These are phyloP conservation scores for Vachellia collinsii DNA, from an alignment of 306 rosid species.

Conservation along the genomic window DNA sequence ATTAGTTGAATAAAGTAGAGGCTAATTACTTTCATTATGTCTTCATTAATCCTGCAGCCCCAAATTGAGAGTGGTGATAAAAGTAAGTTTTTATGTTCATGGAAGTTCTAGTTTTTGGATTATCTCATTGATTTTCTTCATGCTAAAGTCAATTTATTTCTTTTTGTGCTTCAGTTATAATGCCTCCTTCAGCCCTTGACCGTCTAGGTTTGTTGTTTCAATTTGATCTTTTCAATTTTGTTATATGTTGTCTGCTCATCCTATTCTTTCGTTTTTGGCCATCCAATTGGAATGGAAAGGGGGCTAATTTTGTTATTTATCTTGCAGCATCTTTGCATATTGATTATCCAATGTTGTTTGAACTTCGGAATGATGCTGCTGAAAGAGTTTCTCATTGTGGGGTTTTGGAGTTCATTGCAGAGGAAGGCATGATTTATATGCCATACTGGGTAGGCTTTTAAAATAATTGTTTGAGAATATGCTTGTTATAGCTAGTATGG, in stretches of 20 bases:
- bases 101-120: conserved; percentile 30
- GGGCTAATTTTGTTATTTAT: conserved; percentile 37
- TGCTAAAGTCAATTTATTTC: conserved; percentile 33
- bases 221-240: conserved; percentile 14
- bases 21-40: conserved; percentile 34
- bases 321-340: conserved; percentile 91
- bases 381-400: conserved; percentile 96
- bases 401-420: conserved; percentile 96
- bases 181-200: conserved; percentile 99
- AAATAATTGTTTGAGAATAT: conserved; percentile 27
- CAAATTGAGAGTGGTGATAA: conserved; percentile 96
- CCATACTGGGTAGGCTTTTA: conserved; percentile 90
- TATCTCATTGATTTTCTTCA: conserved; percentile 9
- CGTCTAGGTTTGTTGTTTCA: conserved; percentile 83
- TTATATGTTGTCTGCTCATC: neutral
- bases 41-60: conserved; percentile 64
- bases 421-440: conserved; percentile 99
- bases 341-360: conserved; percentile 98
- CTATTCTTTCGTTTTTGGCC: neutral
- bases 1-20: neutral
- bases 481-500: conserved; percentile 28
- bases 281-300: conserved; percentile 4
- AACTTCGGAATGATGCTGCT: conserved; percentile 72
- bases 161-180: conserved; percentile 73
- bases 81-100: conserved; percentile 61